Percentiles rank a stretch among this genome's conserved stretches.
Evolutionary conservation across 768 basidiomycete genomes (phyloP).

Genomic region (Mycena crocata): DNA sequence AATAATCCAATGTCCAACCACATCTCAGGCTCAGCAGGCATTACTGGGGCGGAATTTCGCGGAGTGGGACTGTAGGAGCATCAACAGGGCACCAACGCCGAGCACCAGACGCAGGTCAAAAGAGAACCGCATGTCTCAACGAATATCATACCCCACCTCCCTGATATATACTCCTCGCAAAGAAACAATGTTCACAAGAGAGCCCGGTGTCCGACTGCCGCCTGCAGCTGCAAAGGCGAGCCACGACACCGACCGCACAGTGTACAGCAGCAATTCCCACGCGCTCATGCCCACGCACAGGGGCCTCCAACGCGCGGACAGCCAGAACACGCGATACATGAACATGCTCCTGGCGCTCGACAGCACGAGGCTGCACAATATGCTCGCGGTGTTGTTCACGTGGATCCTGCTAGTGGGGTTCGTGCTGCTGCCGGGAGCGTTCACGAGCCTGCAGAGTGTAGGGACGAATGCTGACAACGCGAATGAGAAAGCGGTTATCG

Average conservation of each 20-base stretch:
- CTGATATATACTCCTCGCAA: background rate
- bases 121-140: background rate
- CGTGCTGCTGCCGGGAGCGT: conserved; percentile 73
- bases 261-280: conserved; percentile 1
- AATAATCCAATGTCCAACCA: too few relatives aligned
- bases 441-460: conserved; percentile 57
- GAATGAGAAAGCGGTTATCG: conserved; percentile 47
- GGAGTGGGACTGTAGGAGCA: too few relatives aligned
- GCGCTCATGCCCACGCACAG: background rate
- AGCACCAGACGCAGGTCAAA: background rate
- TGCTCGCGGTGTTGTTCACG: conserved; percentile 66
- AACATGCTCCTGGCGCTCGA: conserved; percentile 74
- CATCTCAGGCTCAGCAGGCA: too few relatives aligned
- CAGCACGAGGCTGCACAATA: conserved; percentile 59
- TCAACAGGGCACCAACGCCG: too few relatives aligned
- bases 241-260: conserved; percentile 20
- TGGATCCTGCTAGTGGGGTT: conserved; percentile 75
- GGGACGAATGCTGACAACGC: conserved; percentile 38
- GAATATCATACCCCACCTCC: background rate
- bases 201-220: conserved; percentile 9
- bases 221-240: conserved; percentile 6
- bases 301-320: conserved; percentile 27
- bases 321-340: conserved; percentile 64
- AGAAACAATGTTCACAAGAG: conserved; percentile 15
- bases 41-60: too few relatives aligned